Base-by-base conservation (phyloP, 306 rosid genomes). In the Cucumis hystrix region DNA sequence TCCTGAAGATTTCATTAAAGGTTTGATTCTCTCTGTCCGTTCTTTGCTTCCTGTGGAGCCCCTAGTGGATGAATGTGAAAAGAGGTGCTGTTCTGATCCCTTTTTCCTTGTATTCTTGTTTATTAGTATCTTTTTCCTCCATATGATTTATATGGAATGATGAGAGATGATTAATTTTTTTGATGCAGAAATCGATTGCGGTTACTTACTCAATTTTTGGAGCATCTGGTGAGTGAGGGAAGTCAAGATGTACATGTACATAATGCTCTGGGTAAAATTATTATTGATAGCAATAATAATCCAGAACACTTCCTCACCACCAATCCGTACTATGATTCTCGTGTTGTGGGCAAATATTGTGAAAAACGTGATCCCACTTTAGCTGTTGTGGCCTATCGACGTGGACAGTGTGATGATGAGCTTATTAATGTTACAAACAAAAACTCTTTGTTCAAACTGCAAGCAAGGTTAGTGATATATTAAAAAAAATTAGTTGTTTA, bases 21-120 rank as follows among this genome's bases (percentile, higher is more conserved):
- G 99, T 67, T 82, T 96, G 83, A 96, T 96, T 84, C 97, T 96
- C 52, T 96, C 99, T 61, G 99, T 96, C 58, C 98, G 99, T 16
- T 96, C 99, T n/a, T 86, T 96, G 85, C 92, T 96, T 80, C 99
- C 99, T 7, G 99, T 96, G 79, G 99, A 96, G 88, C 97, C 98
- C 83, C 96, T 96, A 79, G 99, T 96, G 80, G 99, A 84, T 56
- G 97, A 92, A 82, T 96, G 99, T 80, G 99, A 96, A 86, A 96
- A 96, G 88, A 96, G 99, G 99, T 96, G 65, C 40, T 75, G 64
- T 77, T 63, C 61, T 49, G 67, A 71, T 47, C 40, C 23, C 60
- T 20, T 10, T 10, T 70, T n/a, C 63, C 45, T 73, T 64, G 21
- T 76, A 35, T 18, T 74, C 76, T n/a, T 35, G 7, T 65, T 60